Evolutionary conservation across 208 protist genomes (phyloP).

Genomic region (Phytomonas francai): DNA sequence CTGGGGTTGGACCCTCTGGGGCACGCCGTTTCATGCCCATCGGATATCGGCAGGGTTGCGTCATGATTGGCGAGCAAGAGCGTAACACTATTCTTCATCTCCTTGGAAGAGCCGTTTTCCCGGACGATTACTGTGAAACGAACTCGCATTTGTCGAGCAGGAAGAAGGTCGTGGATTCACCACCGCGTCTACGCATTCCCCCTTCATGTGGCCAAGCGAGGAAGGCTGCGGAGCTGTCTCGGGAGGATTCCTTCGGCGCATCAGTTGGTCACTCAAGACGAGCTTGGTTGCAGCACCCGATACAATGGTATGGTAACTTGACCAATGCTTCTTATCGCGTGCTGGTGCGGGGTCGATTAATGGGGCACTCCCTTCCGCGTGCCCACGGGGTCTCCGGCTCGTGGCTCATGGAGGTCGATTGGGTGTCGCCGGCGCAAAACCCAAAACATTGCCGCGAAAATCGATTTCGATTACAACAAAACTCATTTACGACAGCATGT

Average conservation of each 20-base stretch:
- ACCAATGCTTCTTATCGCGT: constrained; percentile 37
- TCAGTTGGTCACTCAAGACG: background rate
- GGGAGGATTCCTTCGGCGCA: background rate
- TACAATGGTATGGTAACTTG: constrained; percentile 18
- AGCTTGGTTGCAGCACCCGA: constrained; percentile 12
- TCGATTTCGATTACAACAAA: too few species aligned
- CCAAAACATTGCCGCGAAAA: too few species aligned
- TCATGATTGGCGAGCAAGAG: constrained; percentile 34
- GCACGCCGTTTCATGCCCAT: too few species aligned
- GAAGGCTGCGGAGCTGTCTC: background rate
- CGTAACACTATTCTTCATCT: constrained; percentile 37
- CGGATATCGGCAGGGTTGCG: constrained; percentile 14
- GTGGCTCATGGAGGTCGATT: constrained; percentile 2
- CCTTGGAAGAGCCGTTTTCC: constrained; percentile 33
- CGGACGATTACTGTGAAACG: constrained; percentile 22
- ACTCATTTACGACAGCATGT: too few species aligned
- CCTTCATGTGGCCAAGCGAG: background rate
- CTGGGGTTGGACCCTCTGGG: too few species aligned
- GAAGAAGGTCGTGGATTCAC: constrained; percentile 4
- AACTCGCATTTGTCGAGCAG: constrained; percentile 13
- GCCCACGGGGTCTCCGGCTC: constrained; percentile 10
- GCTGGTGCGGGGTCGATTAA: constrained; percentile 22
- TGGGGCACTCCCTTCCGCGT: constrained; percentile 9
- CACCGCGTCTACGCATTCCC: background rate
- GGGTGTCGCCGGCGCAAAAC: too few species aligned